phyloP scores from a whole-genome alignment of 2,329 filamentous ascomycete species.

The Verticillium zaregamsianum region DNA sequence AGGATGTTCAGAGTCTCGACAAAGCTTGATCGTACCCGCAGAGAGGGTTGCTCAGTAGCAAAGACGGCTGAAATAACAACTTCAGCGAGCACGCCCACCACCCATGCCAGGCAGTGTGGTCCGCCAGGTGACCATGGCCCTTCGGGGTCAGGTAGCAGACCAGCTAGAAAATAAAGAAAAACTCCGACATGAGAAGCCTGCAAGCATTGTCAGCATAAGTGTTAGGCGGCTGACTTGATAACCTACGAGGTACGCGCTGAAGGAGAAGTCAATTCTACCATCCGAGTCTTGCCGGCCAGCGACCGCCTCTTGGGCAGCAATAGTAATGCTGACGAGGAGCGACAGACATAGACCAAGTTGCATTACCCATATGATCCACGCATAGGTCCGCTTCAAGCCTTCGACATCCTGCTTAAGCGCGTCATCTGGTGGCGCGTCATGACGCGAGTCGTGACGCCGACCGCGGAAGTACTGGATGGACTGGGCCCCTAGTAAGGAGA shows the following conservation, averaged over 20 bases:
- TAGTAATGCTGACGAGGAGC: conserved; percentile 28
- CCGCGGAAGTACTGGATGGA: conserved; percentile 30
- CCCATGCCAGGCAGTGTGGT: conserved; percentile 33
- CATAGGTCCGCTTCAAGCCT: conserved; percentile 22
- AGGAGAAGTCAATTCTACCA: conserved; percentile 27
- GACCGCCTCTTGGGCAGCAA: conserved; percentile 27
- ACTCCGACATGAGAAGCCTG: conserved; percentile 35
- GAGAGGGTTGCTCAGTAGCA: conserved; percentile 19
- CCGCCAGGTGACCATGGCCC: conserved; percentile 35
- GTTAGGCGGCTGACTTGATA: not conserved
- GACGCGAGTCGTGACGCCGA: conserved; percentile 21
- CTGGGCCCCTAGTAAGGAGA: conserved; percentile 29
- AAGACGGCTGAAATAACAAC: conserved; percentile 30
- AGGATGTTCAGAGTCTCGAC: conserved; percentile 25
- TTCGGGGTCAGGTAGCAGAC: conserved; percentile 38
- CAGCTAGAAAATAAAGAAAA: conserved; percentile 35
- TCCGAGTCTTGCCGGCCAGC: conserved; percentile 16
- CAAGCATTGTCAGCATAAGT: conserved; percentile 2
- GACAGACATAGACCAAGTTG: conserved; percentile 27
- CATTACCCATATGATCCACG: conserved; percentile 28
- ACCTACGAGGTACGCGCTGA: conserved; percentile 35
- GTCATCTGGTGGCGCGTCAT: conserved; percentile 14
- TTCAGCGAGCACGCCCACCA: conserved; percentile 28
- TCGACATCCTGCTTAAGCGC: conserved; percentile 24
- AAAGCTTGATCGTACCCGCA: conserved; percentile 22